phyloP scores from a whole-genome alignment of 1,139 yeast species.

The Arxiozyma telluris region DNA sequence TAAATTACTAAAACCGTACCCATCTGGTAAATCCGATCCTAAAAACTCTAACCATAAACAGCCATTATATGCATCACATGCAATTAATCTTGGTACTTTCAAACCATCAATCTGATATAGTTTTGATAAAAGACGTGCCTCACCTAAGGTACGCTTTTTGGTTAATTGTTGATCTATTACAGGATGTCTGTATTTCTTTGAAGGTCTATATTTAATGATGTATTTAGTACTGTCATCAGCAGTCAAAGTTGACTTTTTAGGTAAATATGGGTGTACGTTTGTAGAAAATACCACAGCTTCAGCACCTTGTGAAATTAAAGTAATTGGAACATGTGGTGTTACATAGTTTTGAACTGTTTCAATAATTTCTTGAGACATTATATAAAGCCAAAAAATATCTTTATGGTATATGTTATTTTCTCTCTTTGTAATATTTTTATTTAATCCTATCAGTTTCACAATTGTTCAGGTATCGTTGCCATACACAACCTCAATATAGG shows the following conservation, averaged over 20 bases:
- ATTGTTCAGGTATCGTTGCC: background rate
- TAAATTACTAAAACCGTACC: constrained; percentile 43
- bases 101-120: constrained; percentile 45
- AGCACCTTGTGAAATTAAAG: constrained; percentile 82
- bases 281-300: constrained; percentile 78
- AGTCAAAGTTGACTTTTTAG: constrained; percentile 11
- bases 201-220: constrained; percentile 80
- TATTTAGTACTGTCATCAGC: constrained; percentile 28
- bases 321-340: constrained; percentile 40
- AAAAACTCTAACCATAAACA: constrained; percentile 82
- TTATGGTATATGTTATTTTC: background rate
- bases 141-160: constrained; percentile 73
- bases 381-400: background rate
- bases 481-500: background rate
- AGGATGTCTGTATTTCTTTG: constrained; percentile 83
- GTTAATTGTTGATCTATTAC: constrained; percentile 67
- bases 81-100: constrained; percentile 58
- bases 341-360: constrained; percentile 37
- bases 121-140: constrained; percentile 66
- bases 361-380: constrained; percentile 32
- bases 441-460: background rate
- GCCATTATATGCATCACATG: constrained; percentile 70
- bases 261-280: constrained; percentile 56
- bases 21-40: constrained; percentile 44
- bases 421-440: background rate